Conservation (phyloP, 306 rosid genomes). For the Mimosa pudica region DNA sequence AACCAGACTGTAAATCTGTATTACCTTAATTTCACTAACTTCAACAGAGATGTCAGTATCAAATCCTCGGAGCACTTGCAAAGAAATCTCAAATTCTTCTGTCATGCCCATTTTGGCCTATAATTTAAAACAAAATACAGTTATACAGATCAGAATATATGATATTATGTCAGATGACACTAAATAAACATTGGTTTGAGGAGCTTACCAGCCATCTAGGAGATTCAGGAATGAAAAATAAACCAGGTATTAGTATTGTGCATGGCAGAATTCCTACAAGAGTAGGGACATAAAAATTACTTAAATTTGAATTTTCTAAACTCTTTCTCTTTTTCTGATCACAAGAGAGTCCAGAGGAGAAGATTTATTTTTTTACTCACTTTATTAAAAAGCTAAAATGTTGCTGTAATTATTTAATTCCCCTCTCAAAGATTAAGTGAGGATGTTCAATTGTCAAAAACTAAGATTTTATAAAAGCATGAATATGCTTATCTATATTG, state of each 20-base stretch:
- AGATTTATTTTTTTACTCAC: background rate
- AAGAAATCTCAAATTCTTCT: constrained; percentile 85
- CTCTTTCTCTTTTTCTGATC: background rate
- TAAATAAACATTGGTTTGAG: constrained; percentile 25
- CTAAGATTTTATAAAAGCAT: background rate
- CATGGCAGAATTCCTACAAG: constrained; percentile 85
- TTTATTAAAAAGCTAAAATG: constrained; percentile 1
- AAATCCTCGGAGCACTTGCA: constrained; percentile 95
- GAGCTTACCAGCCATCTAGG: constrained; percentile 95
- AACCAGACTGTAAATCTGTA: constrained; percentile 23
- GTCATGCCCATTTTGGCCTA: constrained; percentile 99
- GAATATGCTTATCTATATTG: background rate
- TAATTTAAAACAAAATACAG: constrained; percentile 28
- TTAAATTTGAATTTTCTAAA: constrained; percentile 30
- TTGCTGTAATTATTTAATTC: constrained; percentile 15
- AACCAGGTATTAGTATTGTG: constrained; percentile 83
- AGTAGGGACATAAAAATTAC: constrained; percentile 23
- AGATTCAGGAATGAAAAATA: constrained; percentile 95
- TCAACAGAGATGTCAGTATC: constrained; percentile 83
- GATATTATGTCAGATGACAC: constrained; percentile 14
- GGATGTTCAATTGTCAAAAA: background rate
- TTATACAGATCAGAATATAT: constrained; percentile 29
- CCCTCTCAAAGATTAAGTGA: background rate
- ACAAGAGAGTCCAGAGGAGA: background rate
- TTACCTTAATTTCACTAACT: constrained; percentile 79